Evolutionary conservation across 495 filamentous ascomycete species (phyloP).

Genomic region (Elasticomyces elasticus): DNA sequence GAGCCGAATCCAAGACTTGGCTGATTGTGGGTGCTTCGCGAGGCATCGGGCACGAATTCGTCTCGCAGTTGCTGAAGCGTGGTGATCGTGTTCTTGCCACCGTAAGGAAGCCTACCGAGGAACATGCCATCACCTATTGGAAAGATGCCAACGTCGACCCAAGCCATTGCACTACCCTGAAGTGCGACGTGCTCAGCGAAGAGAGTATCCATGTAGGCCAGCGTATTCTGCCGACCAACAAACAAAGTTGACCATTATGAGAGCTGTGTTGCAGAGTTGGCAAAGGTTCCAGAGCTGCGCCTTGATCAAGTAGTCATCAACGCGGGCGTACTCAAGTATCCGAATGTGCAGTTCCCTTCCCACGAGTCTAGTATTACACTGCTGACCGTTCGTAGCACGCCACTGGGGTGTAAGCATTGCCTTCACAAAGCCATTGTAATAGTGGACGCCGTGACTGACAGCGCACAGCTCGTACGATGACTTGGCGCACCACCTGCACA

Average conservation of each 20-base stretch:
- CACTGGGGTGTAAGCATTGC: slow-evolving; percentile 39
- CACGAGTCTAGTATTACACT: too few relatives aligned
- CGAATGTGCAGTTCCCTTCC: slow-evolving; percentile 36
- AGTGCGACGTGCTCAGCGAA: slow-evolving; percentile 44
- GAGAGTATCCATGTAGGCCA: slow-evolving; percentile 38
- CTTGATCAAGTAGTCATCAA: slow-evolving; percentile 47
- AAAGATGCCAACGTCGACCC: slow-evolving; percentile 32
- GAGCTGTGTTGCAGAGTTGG: slow-evolving; percentile 29
- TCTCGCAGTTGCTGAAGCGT: slow-evolving; percentile 38
- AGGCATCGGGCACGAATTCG: slow-evolving; percentile 50
- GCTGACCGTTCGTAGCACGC: slow-evolving; percentile 29
- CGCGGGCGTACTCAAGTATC: slow-evolving; percentile 49
- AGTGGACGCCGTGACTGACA: background rate
- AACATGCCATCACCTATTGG: slow-evolving; percentile 36
- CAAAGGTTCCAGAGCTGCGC: slow-evolving; percentile 26
- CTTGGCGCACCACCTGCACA: slow-evolving; percentile 46
- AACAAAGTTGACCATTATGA: background rate
- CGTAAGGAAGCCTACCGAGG: slow-evolving; percentile 32
- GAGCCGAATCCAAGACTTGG: slow-evolving; percentile 34
- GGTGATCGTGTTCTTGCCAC: slow-evolving; percentile 46
- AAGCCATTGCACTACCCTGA: slow-evolving; percentile 36
- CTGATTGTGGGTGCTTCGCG: slow-evolving; percentile 47
- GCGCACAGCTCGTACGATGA: slow-evolving; percentile 37
- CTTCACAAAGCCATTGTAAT: background rate
- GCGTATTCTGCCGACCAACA: slow-evolving; percentile 4